These are phyloP conservation scores for Citrus mangshanensis DNA, from an alignment of 345 rosid genomes.

Conservation along the genomic window DNA sequence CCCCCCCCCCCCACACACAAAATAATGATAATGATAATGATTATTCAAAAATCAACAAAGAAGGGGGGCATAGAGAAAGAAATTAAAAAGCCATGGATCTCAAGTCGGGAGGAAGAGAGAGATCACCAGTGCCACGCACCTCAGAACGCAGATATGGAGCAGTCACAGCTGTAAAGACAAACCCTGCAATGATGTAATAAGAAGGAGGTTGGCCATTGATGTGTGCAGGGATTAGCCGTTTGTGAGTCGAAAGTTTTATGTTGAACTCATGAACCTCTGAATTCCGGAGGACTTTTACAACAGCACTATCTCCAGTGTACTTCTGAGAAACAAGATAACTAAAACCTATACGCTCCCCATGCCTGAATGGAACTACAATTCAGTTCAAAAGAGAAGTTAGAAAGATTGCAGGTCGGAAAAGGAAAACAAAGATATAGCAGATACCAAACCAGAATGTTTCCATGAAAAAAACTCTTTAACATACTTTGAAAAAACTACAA, in stretches of 20 bases:
- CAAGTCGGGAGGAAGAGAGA: not conserved
- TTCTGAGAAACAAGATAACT: constrained; percentile 92
- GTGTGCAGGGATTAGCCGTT: constrained; percentile 84
- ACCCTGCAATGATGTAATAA: constrained; percentile 87
- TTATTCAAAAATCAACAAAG: not conserved
- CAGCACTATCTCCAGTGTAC: constrained; percentile 82
- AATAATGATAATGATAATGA: not conserved
- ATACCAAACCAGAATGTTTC: not conserved
- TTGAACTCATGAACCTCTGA: constrained; percentile 58
- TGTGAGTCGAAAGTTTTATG: constrained; percentile 85
- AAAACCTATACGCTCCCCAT: constrained; percentile 91
- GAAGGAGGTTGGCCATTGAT: constrained; percentile 76
- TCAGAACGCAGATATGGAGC: constrained; percentile 94
- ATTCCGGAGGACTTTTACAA: constrained; percentile 73
- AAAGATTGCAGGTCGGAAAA: not conserved
- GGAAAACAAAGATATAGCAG: not conserved
- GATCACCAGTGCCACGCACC: constrained; percentile 35
- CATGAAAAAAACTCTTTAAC: not conserved
- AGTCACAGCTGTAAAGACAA: constrained; percentile 79
- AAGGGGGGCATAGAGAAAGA: not conserved
- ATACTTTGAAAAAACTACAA: not conserved
- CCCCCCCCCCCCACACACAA: too few species aligned
- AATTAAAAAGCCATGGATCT: not conserved
- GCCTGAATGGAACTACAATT: constrained; percentile 86
- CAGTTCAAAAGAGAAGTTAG: constrained; percentile 6